phyloP scores from a whole-genome alignment of 1,284 basidiomycete species.

The Rhodotorula sp. region DNA sequence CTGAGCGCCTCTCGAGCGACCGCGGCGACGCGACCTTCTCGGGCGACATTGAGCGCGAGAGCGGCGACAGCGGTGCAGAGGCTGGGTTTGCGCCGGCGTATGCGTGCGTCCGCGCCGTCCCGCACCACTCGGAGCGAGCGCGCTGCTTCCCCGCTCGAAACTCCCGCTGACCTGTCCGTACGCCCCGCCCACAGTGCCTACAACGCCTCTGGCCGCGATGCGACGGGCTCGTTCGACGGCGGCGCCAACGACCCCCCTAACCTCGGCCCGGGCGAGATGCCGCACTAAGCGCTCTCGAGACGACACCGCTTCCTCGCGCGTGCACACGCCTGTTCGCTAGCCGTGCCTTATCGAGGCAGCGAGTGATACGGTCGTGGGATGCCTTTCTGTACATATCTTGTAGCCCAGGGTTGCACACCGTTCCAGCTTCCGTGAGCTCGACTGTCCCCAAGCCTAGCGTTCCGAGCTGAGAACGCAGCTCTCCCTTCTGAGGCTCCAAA shows the following conservation, averaged over 20 bases:
- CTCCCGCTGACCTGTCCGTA: not conserved
- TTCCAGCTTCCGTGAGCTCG: no score
- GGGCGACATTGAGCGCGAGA: slow-evolving; percentile 23
- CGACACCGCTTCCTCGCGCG: not conserved
- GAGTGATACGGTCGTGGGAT: no score
- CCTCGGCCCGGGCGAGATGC: slow-evolving; percentile 16
- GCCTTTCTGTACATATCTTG: not conserved
- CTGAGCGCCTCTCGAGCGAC: not conserved
- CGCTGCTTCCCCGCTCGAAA: not conserved
- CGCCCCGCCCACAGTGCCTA: slow-evolving; percentile 10
- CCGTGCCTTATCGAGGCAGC: no score
- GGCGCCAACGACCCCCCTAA: slow-evolving; percentile 28
- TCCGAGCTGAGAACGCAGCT: no score
- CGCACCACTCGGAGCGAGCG: not conserved
- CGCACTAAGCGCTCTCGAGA: not conserved
- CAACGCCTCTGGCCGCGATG: slow-evolving; percentile 22
- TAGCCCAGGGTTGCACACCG: not conserved
- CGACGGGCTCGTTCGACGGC: slow-evolving; percentile 27
- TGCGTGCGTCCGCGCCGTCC: not conserved
- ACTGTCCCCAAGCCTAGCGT: no score
- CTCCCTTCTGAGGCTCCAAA: no score
- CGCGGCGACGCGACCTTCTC: slow-evolving; percentile 11
- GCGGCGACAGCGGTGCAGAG: not conserved
- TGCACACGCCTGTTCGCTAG: no score
- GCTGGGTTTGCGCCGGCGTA: not conserved